These are phyloP conservation scores for Russula emetica DNA, from an alignment of 768 basidiomycete species.

Conservation along the genomic window DNA sequence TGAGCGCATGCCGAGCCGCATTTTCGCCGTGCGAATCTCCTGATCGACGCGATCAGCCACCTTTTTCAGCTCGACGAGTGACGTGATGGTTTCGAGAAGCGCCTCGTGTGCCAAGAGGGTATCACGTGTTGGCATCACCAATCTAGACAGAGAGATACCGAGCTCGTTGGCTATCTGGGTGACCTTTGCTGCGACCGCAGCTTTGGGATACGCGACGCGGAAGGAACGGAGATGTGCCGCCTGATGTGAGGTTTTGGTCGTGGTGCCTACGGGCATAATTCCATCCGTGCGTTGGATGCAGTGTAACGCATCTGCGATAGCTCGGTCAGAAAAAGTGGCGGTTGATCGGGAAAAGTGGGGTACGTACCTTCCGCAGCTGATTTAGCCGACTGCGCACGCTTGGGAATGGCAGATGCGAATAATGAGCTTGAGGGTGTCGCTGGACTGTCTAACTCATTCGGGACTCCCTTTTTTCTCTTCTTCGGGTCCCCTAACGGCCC, in stretches of 20 bases:
- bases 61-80: slow-evolving; percentile 86
- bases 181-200: slow-evolving; percentile 69
- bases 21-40: slow-evolving; percentile 70
- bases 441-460: slow-evolving; percentile 43
- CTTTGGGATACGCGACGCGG: slow-evolving; percentile 77
- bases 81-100: slow-evolving; percentile 64
- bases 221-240: slow-evolving; percentile 83
- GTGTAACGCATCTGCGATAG: slow-evolving; percentile 53
- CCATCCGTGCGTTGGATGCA: slow-evolving; percentile 71
- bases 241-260: slow-evolving; percentile 72
- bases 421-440: slow-evolving; percentile 42
- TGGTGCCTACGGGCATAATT: slow-evolving; percentile 44
- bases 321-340: slow-evolving; percentile 21
- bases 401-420: slow-evolving; percentile 17
- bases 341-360: neutral
- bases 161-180: slow-evolving; percentile 72
- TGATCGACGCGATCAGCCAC: slow-evolving; percentile 80
- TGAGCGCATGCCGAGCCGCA: slow-evolving; percentile 51
- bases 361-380: slow-evolving; percentile 55
- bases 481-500: slow-evolving; percentile 44
- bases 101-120: slow-evolving; percentile 72
- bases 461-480: slow-evolving; percentile 52
- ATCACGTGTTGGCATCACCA: slow-evolving; percentile 92
- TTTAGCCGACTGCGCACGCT: slow-evolving; percentile 45
- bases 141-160: slow-evolving; percentile 61